Evolutionary conservation across 345 rosid genomes (phyloP), one percentile per base, ranked within the genome.

Genomic region (Mallotus nudiflorus): DNA sequence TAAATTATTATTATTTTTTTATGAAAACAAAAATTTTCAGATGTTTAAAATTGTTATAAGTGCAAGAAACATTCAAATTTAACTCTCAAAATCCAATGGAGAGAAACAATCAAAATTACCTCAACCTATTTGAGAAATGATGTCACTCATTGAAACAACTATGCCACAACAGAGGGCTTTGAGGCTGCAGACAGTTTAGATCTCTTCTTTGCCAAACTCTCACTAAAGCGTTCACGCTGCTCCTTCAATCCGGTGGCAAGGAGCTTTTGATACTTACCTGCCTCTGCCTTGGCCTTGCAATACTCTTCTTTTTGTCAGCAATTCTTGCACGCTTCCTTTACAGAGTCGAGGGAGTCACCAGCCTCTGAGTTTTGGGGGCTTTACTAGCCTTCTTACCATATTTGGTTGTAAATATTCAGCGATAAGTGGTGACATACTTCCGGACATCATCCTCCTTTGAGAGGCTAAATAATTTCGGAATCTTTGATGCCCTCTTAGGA

Each of bases 391-490:
- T 60, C 67, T 73, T 67, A 9, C 77, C 77, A 68, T 86, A 22
- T 80, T 91, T 91, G 61, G 83, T 85, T 4, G 91, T 88, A 82
- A 91, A 91, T 4, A 85, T 78, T 70, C 97, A 77, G 60, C 94
- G 85, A 86, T 91, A 91, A 20, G 93, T 90, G 85, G 88, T 91
- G 68, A 91, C 92, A 13, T 88, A 91, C 49, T 82, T 88, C 59
- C 91, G 75, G 31, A 91, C 97, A 83, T 88, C 94, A 76, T 91
- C 97, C n/a, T n/a, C n/a, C n/a, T n/a, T n/a, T n/a, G n/a, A n/a
- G n/a, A n/a, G n/a, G n/a, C n/a, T n/a, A n/a, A 91, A 91, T 51
- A 88, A 82, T 65, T 87, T 88, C 29, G 92, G 81, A 73, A 88
- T 91, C 86, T 91, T 85, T 3, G 93, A 88, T 13, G 93, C 96